Base-by-base conservation (phyloP, 2,329 filamentous ascomycete species). In the Phyllosticta ampelicida region DNA sequence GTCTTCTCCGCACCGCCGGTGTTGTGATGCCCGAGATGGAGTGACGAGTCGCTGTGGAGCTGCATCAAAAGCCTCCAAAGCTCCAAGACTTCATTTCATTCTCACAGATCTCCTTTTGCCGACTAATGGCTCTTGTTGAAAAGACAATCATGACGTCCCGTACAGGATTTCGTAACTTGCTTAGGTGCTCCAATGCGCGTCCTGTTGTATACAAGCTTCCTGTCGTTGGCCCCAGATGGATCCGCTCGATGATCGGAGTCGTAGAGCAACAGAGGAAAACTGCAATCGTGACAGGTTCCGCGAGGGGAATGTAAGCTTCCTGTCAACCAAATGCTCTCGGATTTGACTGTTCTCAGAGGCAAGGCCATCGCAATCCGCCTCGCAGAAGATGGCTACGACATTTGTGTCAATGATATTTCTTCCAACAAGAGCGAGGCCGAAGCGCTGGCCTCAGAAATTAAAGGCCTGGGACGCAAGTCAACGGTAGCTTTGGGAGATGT, bases 391-490 rank as follows among this genome's bases (percentile, higher is more conserved):
- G 84, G 84, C 56, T 87, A 86, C 70, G 76, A 83, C 62, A 74
- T 88, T 54, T 85, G 82, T 65, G 73, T 87, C 62, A 86, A 86
- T 66, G 84, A 87, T 62, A 72, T 86, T 16, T 62, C 73, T 26
- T 73, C 77, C 13, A 81, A 85, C 62, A 69, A 77, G 54, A 63
- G 75, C 3, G 77, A 73, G 1, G 79, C 81, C 60, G 77, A 84
- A 55, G 74, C 78, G 20, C 74, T 77, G 0, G 79, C 77, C 9
- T 70, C 76, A 19, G 76, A 84, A 62, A 82, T 86, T 56, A 61
- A 66, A 2, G 70, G 80, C 9, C 11, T 53, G 9, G 82, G 79
- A 1, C 71, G 79, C 21, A 78, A 78, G 52, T 75, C 82, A 1
- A 78, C 80, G 57, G 77, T 78, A 0, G 77, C 80, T 48, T 71